Percentiles rank a stretch among this genome's conserved stretches.
These are phyloP conservation scores for Coemansia sp. DNA, from an alignment of 192 early-diverging fungal genomes.

Conservation along the genomic window DNA sequence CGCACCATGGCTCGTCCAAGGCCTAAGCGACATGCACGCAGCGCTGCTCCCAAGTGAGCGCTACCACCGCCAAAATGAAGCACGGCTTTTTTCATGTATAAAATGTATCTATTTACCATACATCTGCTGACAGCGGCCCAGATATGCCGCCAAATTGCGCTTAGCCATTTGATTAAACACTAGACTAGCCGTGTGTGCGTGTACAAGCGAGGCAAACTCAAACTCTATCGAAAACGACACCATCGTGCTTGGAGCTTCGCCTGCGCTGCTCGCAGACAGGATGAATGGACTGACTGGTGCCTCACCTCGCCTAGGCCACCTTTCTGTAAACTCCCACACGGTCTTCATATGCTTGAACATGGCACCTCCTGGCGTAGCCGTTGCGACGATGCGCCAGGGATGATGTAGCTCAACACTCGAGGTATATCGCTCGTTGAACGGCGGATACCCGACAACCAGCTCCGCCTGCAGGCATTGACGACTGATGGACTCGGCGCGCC, in stretches of 20 bases:
- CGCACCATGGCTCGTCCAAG: background rate
- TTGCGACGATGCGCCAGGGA: conserved; percentile 62
- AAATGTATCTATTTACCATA: conserved; percentile 19
- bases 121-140: conserved; percentile 29
- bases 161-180: conserved; percentile 80
- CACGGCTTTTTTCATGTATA: background rate
- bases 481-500: background rate
- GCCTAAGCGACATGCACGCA: background rate
- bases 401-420: conserved; percentile 71
- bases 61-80: background rate
- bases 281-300: conserved; percentile 10
- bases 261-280: background rate
- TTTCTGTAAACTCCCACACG: conserved; percentile 35
- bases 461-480: conserved; percentile 60
- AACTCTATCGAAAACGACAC: conserved; percentile 79
- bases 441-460: conserved; percentile 77
- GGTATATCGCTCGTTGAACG: conserved; percentile 75
- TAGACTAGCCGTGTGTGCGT: conserved; percentile 75
- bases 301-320: background rate
- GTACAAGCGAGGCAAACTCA: conserved; percentile 77
- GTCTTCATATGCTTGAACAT: conserved; percentile 44
- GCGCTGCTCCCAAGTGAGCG: background rate
- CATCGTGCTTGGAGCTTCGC: conserved; percentile 8
- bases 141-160: conserved; percentile 35
- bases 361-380: conserved; percentile 33